Base-by-base conservation (phyloP, 1,284 basidiomycete species). In the Tilletia caries region DNA sequence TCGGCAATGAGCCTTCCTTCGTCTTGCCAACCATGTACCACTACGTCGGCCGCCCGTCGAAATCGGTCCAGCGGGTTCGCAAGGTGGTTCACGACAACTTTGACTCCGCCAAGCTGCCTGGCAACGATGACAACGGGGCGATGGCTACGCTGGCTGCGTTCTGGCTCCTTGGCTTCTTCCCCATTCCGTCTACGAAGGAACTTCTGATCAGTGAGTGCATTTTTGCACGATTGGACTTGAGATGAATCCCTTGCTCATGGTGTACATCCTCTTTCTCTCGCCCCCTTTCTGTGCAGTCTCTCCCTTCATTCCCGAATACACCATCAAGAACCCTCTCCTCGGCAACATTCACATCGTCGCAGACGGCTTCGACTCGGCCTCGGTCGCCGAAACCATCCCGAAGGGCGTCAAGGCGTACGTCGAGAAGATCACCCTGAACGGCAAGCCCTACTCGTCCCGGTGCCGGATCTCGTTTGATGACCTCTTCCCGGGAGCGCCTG, bases 141-240 rank as follows among this genome's bases (percentile, higher is more conserved):
- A 90, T 91, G 90, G 89, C 86, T 2, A 89, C 88, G 73, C 89
- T 88, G 71, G 88, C 86, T 1, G 85, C 86, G 0, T 90, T 88
- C 84, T 87, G 88, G 73, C 80, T 88, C 52, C 79, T 88, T 1
- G 88, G 88, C 0, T 81, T 88, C 27, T 88, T 88, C 74, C 89
- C 89, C 67, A 87, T 89, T 5, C 88, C 88, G 2, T 73, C 76
- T 1, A 76, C 78, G 1, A 75, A 71, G 41, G 78, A 80, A 68
- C 64, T 77, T 54, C 60, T 80, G 65, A 68, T 80, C 33, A 5
- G 58, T 62, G 58, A 62, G 58, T 58, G 12, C 52, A 13, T 33
- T 13, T 34, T 32, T 50, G 48, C 6, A 50, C 48, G 20, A n/a
- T n/a, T n/a, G n/a, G n/a, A n/a, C n/a, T 18, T 44, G 10, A 44